phyloP scores from a whole-genome alignment of 352 stramenopile genomes.

The Phytophthora ohioensis region DNA sequence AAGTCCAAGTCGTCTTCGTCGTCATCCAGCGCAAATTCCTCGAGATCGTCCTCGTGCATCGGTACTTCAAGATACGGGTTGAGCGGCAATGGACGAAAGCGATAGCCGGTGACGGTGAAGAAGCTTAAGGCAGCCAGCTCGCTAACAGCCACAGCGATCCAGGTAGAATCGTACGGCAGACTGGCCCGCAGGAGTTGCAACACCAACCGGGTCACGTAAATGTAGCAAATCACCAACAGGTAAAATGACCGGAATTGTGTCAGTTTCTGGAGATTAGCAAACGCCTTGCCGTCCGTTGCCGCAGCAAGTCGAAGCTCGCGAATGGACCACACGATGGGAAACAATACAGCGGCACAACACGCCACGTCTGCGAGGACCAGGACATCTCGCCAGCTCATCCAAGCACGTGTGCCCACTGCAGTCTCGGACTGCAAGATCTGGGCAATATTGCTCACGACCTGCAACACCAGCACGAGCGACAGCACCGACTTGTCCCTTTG shows the following conservation, averaged over 20 bases:
- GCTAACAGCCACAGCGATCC: constrained; percentile 61
- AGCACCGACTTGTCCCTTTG: constrained; percentile 95
- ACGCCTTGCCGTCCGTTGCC: constrained; percentile 90
- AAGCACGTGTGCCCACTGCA: constrained; percentile 75
- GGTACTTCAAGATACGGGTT: constrained; percentile 94
- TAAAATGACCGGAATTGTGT: constrained; percentile 98
- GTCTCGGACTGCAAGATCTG: constrained; percentile 90
- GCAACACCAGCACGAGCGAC: constrained; percentile 92
- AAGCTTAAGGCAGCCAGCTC: constrained; percentile 93
- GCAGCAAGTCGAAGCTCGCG: constrained; percentile 79
- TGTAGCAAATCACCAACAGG: constrained; percentile 96
- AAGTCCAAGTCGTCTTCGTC: constrained; percentile 60
- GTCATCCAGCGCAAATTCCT: constrained; percentile 76
- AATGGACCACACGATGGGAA: constrained; percentile 98
- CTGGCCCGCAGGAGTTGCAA: constrained; percentile 94
- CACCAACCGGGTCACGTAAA: constrained; percentile 98
- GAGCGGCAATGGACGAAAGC: constrained; percentile 92
- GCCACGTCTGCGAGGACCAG: constrained; percentile 97
- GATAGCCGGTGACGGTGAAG: constrained; percentile 91
- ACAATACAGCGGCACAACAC: constrained; percentile 96
- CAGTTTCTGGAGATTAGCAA: constrained; percentile 92
- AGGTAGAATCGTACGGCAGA: constrained; percentile 92
- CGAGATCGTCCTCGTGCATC: constrained; percentile 76
- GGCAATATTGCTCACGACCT: constrained; percentile 96
- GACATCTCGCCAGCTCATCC: constrained; percentile 86